phyloP scores from a whole-genome alignment of 805 yeast genomes.

The Blastobotrys attinorum region DNA sequence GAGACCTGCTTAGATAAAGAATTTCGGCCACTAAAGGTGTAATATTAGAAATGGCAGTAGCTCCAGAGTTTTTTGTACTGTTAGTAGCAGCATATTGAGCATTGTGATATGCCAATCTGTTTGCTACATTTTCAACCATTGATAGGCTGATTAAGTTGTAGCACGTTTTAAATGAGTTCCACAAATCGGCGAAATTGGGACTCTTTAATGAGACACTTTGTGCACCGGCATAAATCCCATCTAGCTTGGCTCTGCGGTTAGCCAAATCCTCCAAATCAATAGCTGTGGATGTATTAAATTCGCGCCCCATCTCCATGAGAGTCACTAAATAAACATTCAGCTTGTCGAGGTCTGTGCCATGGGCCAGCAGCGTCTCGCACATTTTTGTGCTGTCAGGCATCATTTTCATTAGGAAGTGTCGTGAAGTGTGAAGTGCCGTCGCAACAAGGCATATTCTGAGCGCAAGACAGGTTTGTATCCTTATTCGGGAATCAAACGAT shows the following conservation, averaged over 20 bases:
- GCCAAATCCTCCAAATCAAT: not conserved
- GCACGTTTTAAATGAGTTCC: not conserved
- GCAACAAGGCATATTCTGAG: constrained; percentile 13
- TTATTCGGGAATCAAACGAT: not conserved
- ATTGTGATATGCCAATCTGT: not conserved
- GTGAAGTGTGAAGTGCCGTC: constrained; percentile 13
- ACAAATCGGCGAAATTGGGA: not conserved
- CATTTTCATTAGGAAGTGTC: constrained; percentile 9
- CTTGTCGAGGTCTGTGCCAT: not conserved
- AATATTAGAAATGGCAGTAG: not conserved
- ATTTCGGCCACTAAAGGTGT: not conserved
- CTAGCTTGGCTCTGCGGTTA: not conserved
- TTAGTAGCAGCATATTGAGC: not conserved
- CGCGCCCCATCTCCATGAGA: not conserved
- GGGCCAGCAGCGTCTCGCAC: constrained; percentile 3
- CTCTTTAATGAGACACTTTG: not conserved
- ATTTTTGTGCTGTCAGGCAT: constrained; percentile 7
- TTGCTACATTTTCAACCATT: not conserved
- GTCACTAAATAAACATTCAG: not conserved
- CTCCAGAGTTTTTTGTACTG: not conserved
- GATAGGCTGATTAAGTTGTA: not conserved
- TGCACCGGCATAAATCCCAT: not conserved
- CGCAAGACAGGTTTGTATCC: constrained; percentile 5
- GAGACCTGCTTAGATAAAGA: not conserved
- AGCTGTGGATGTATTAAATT: not conserved